Percentiles rank a stretch among this genome's conserved stretches.
Conservation (phyloP, 208 protist genomes). For the Jaenimonas drosophilae region DNA sequence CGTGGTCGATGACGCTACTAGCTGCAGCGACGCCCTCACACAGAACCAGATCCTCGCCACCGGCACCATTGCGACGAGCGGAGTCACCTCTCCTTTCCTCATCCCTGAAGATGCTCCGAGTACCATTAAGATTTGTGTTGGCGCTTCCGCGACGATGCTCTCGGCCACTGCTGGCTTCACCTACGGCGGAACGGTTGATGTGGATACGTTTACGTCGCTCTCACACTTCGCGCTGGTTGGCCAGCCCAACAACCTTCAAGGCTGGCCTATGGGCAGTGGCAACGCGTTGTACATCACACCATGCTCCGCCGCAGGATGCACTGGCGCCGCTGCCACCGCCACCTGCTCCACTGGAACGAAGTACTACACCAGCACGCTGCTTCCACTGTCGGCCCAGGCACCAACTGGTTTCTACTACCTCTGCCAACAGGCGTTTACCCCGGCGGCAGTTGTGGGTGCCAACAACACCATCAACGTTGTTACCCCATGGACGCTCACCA, state of each 20-base stretch:
- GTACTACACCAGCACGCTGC: slow-evolving; percentile 11
- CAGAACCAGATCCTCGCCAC: slow-evolving; percentile 5
- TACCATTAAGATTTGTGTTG: slow-evolving; percentile 13
- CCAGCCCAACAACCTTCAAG: slow-evolving; percentile 28
- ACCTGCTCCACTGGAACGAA: slow-evolving; percentile 14
- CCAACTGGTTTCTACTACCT: slow-evolving; percentile 29
- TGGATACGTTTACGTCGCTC: slow-evolving; percentile 20
- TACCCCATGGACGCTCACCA: slow-evolving; percentile 17
- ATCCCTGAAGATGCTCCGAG: slow-evolving; percentile 2
- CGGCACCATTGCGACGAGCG: slow-evolving; percentile 15
- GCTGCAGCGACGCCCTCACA: slow-evolving; percentile 10
- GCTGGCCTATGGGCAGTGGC: slow-evolving; percentile 13
- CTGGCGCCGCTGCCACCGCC: slow-evolving; percentile 2
- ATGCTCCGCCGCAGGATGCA: slow-evolving; percentile 18
- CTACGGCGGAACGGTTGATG: slow-evolving; percentile 15
- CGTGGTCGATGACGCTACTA: slow-evolving; percentile 8
- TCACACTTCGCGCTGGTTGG: slow-evolving; percentile 29
- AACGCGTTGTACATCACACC: slow-evolving; percentile 22
- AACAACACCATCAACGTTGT: slow-evolving; percentile 26
- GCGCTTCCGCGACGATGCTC: slow-evolving; percentile 3
- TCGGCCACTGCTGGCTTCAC: slow-evolving; percentile 6
- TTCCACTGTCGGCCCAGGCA: slow-evolving; percentile 5
- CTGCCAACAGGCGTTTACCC: slow-evolving; percentile 25
- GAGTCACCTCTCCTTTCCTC: slow-evolving; percentile 12
- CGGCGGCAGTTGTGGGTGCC: slow-evolving; percentile 12